phyloP scores from a whole-genome alignment of 805 yeast species.

The Wickerhamomyces chambardii region DNA sequence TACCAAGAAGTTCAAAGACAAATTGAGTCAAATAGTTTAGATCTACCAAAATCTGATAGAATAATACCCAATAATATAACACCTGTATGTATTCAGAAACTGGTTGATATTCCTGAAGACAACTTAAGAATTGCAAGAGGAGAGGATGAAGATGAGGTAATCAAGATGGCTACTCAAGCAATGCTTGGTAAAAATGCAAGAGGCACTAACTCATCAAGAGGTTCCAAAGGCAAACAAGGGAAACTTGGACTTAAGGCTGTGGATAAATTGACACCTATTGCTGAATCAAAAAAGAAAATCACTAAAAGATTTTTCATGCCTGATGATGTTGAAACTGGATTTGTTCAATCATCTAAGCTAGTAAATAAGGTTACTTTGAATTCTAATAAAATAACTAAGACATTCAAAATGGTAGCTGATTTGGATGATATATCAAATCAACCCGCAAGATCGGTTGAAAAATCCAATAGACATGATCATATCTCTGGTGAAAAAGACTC shows the following conservation, averaged over 20 bases:
- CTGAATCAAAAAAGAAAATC: conserved; percentile 8
- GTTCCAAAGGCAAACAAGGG: conserved; percentile 2
- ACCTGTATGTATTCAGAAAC: conserved; percentile 49
- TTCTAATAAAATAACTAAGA: background rate
- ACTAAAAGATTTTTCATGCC: conserved; percentile 62
- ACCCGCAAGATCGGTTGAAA: too few species aligned
- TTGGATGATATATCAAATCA: too few species aligned
- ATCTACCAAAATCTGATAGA: conserved; percentile 43
- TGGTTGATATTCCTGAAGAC: conserved; percentile 64
- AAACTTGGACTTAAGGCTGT: too few species aligned
- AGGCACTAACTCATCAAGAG: conserved; percentile 6
- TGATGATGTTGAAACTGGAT: conserved; percentile 59
- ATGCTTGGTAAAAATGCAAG: conserved; percentile 33
- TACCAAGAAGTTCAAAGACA: conserved; percentile 71
- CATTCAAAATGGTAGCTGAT: too few species aligned
- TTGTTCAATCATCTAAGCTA: conserved; percentile 40
- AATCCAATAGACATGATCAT: too few species aligned
- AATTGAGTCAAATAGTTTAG: conserved; percentile 39
- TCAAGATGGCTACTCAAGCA: conserved; percentile 56
- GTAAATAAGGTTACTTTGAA: conserved; percentile 22
- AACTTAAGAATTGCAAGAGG: conserved; percentile 43
- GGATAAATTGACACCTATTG: conserved; percentile 1
- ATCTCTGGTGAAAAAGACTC: too few species aligned
- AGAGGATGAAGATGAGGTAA: conserved; percentile 60
- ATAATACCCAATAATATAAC: conserved; percentile 50